These are phyloP conservation scores for Phytophthora vignae DNA, from an alignment of 352 stramenopile genomes.

Conservation along the genomic window DNA sequence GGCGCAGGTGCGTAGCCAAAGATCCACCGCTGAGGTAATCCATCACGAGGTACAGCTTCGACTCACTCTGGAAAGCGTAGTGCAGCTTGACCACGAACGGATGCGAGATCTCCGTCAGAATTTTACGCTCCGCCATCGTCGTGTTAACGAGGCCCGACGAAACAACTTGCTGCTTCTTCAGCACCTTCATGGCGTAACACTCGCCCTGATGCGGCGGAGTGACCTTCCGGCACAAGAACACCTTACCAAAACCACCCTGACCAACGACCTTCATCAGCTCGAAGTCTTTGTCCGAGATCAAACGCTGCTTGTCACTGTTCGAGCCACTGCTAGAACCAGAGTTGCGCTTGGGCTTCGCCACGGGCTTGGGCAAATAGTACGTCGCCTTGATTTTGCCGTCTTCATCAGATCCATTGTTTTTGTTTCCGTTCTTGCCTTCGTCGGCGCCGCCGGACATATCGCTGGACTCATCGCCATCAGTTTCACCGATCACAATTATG, in stretches of 20 bases:
- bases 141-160: conserved; percentile 93
- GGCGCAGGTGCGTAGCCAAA: conserved; percentile 90
- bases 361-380: conserved; percentile 86
- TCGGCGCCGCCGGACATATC: conserved; percentile 71
- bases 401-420: conserved; percentile 33
- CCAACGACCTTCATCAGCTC: conserved; percentile 98
- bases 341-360: conserved; percentile 50
- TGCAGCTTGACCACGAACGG: conserved; percentile 95
- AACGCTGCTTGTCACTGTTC: conserved; percentile 33
- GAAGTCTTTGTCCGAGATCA: conserved; percentile 93
- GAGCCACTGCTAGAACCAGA: conserved; percentile 27
- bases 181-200: conserved; percentile 99
- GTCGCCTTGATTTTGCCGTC: conserved; percentile 68
- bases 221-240: conserved; percentile 97
- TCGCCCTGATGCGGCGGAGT: conserved; percentile 89
- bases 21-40: conserved; percentile 93
- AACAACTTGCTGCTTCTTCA: conserved; percentile 94
- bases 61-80: conserved; percentile 95
- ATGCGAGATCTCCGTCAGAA: conserved; percentile 93
- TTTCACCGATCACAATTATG: conserved; percentile 89
- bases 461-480: conserved; percentile 76
- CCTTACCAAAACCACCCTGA: conserved; percentile 97
- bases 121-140: conserved; percentile 93
- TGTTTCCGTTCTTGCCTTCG: conserved; percentile 52
- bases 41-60: conserved; percentile 94